phyloP scores from a whole-genome alignment of 495 filamentous ascomycete species.

The Talaromyces stipitatus region DNA sequence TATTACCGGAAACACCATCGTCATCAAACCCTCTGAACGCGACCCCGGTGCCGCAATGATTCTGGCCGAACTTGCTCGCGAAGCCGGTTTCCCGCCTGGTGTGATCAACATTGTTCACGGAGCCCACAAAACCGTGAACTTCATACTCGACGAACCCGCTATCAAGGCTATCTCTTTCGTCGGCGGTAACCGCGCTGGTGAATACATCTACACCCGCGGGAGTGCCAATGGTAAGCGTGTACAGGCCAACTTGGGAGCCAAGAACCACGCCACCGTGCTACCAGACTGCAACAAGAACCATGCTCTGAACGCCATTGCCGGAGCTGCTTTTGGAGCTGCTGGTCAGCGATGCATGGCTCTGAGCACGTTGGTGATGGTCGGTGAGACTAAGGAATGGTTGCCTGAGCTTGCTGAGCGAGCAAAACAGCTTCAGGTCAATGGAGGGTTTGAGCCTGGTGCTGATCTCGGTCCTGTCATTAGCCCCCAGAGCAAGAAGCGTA shows the following conservation, averaged over 20 bases:
- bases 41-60: constrained; percentile 99
- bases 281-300: constrained; percentile 99
- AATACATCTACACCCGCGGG: constrained; percentile 89
- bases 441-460: constrained; percentile 88
- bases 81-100: constrained; percentile 90
- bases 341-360: constrained; percentile 98
- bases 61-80: constrained; percentile 79
- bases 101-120: constrained; percentile 96
- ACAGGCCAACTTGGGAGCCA: constrained; percentile 97
- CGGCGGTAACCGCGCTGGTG: constrained; percentile 90
- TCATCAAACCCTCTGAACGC: constrained; percentile 96
- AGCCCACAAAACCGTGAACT: constrained; percentile 84
- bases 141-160: constrained; percentile 89
- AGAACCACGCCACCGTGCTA: constrained; percentile 95
- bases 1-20: constrained; percentile 85
- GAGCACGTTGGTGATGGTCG: constrained; percentile 88
- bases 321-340: constrained; percentile 93
- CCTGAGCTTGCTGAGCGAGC: constrained; percentile 86
- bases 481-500: constrained; percentile 83
- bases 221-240: constrained; percentile 89
- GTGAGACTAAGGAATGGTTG: constrained; percentile 89
- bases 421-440: constrained; percentile 82
- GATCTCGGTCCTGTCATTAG: constrained; percentile 96
- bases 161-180: constrained; percentile 99
- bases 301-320: constrained; percentile 85